phyloP scores from a whole-genome alignment of 805 yeast species.

The Pichia californica region DNA sequence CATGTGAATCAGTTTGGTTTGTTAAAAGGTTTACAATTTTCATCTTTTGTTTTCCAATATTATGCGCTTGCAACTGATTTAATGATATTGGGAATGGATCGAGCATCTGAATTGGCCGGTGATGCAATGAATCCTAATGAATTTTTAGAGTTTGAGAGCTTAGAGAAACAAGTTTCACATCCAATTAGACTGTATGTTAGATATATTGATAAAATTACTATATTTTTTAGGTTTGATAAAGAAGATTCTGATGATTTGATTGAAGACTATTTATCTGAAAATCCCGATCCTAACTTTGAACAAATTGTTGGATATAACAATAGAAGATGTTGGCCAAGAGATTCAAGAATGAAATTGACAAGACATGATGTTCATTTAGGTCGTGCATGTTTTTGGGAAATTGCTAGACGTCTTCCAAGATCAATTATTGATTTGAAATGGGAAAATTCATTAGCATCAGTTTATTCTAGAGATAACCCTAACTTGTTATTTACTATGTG shows the following conservation, averaged over 20 bases:
- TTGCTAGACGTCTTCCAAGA: conserved; percentile 69
- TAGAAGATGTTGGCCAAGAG: conserved; percentile 92
- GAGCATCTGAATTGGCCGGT: conserved; percentile 87
- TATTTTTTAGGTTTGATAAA: conserved; percentile 67
- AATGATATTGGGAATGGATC: conserved; percentile 72
- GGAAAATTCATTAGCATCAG: conserved; percentile 78
- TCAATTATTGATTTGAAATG: conserved; percentile 69
- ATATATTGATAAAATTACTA: conserved; percentile 74
- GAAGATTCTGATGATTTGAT: conserved; percentile 72
- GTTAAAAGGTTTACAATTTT: conserved; percentile 81
- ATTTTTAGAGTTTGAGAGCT: conserved; percentile 64
- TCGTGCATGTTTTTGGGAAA: conserved; percentile 87
- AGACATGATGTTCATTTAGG: conserved; percentile 90
- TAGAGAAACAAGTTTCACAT: conserved; percentile 52
- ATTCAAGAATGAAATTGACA: conserved; percentile 83
- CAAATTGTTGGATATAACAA: conserved; percentile 81
- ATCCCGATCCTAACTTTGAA: conserved; percentile 91
- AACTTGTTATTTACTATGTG: conserved; percentile 84
- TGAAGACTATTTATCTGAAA: conserved; percentile 70
- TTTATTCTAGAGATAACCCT: conserved; percentile 86
- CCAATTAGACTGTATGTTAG: conserved; percentile 81
- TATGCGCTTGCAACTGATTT: conserved; percentile 84
- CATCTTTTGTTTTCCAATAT: conserved; percentile 84
- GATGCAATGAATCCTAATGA: conserved; percentile 62
- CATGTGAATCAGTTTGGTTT: conserved; percentile 87